Conservation (phyloP, 2,329 filamentous ascomycete species). For the Stemphylium beticola region DNA sequence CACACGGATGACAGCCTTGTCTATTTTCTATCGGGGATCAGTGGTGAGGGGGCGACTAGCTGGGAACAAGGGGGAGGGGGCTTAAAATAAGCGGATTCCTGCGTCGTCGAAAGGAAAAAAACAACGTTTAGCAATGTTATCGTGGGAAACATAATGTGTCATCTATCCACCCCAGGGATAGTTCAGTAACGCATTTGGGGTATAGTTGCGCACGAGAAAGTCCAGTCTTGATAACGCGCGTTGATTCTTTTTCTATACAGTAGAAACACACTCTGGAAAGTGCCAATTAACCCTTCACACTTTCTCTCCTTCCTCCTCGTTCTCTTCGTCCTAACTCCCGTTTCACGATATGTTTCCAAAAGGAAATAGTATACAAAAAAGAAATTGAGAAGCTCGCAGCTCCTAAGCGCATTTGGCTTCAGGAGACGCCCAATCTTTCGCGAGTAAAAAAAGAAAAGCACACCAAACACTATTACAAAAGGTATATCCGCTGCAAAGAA, state of each 20-base stretch:
- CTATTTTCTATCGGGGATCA: constrained; percentile 15
- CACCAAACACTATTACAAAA: constrained; percentile 30
- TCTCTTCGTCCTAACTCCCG: no score
- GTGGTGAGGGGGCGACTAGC: no score
- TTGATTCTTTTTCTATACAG: neutral
- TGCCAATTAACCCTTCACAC: neutral
- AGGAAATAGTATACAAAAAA: constrained; percentile 18
- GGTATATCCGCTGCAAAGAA: constrained; percentile 19
- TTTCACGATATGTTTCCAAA: neutral
- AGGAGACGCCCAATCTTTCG: constrained; percentile 9
- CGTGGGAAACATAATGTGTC: neutral
- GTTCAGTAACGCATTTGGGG: neutral
- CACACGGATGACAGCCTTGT: constrained; percentile 9
- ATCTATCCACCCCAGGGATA: neutral
- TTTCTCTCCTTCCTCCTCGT: no score
- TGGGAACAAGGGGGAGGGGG: constrained; percentile 27
- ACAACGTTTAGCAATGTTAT: no score
- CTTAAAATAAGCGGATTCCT: constrained; percentile 19
- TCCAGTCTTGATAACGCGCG: neutral
- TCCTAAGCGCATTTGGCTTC: neutral
- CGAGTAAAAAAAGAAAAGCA: constrained; percentile 15
- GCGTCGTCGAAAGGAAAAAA: no score
- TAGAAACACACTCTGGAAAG: neutral
- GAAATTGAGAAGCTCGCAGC: constrained; percentile 9
- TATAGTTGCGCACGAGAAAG: no score